Base-by-base conservation (phyloP, 2,329 filamentous ascomycete species). In the Xylariaceae sp. region DNA sequence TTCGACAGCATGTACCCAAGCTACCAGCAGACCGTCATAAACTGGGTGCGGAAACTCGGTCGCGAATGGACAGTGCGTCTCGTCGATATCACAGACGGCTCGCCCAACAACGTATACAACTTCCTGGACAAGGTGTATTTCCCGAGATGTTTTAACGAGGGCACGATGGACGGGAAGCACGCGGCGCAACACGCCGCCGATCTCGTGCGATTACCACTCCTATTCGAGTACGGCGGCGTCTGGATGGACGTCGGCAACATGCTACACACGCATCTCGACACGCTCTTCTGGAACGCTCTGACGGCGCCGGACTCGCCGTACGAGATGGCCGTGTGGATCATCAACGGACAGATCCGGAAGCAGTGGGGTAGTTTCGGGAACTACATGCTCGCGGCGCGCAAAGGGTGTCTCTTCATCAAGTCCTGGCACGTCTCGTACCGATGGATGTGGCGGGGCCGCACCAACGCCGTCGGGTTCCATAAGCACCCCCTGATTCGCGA, bases 101-200 rank as follows among this genome's bases (percentile, higher is more conserved):
- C 76, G 0, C 72, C 72, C 0, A 68, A 72, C 60, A 51, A 76
- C 50, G 56, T 72, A 48, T 72, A 69, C 64, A 72, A 71, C 50
- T 78, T 69, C 62, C 62, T 76, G 9, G 45, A 64, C 30, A 55
- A 64, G 7, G 61, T 69, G 1, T 66, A 71, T 58, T 70, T 75
- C 56, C 72, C 77, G 0, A 70, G 73, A 7, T 66, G 71, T 4
- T 75, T 78, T 54, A 64, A 73, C 3, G 67, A 75, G 17, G 67
- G 70, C 5, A 75, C 70, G 0, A 78, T 78, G 75, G 69, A 71
- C 13, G 76, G 76, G 0, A 65, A 70, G 0, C 74, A 77, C 51
- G 68, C 72, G 1, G 74, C 75, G 0, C 77, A 75, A 6, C 76
- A 79, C 61, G 71, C 71, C 1, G 73, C 74, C 0, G 77, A 80